These are phyloP conservation scores for Galerina sulciceps DNA, from an alignment of 768 basidiomycete species.

Conservation along the genomic window DNA sequence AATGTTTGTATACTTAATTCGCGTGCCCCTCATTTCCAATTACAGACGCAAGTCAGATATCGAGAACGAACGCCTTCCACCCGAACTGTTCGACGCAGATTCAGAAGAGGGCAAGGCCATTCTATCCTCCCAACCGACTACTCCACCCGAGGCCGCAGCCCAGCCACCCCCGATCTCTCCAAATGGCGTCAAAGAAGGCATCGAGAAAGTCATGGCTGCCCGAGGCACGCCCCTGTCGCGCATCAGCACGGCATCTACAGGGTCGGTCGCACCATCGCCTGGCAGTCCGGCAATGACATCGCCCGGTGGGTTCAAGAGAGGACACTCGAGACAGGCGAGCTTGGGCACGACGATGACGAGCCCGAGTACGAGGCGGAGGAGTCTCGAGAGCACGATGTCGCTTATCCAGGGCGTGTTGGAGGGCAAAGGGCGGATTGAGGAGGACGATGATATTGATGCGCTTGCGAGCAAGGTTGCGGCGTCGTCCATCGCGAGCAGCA, in stretches of 20 bases:
- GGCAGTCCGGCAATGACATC: conserved; percentile 47
- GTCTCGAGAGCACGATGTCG: conserved; percentile 93
- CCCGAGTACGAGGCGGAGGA: conserved; percentile 89
- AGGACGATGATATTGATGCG: conserved; percentile 42
- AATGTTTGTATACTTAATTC: background rate
- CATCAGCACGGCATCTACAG: conserved; percentile 34
- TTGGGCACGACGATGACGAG: conserved; percentile 95
- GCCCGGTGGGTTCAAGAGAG: conserved; percentile 62
- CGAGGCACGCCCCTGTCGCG: conserved; percentile 29
- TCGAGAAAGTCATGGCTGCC: conserved; percentile 43
- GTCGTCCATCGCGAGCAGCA: conserved; percentile 27
- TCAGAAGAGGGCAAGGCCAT: conserved; percentile 74
- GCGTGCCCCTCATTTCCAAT: background rate
- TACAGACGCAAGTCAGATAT: conserved; percentile 93
- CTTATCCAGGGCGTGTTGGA: conserved; percentile 94
- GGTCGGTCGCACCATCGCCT: conserved; percentile 36
- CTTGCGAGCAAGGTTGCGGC: conserved; percentile 39
- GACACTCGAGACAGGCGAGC: conserved; percentile 79
- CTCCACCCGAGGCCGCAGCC: conserved; percentile 52
- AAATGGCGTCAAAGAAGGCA: conserved; percentile 47
- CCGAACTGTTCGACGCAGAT: conserved; percentile 86
- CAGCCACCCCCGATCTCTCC: conserved; percentile 45
- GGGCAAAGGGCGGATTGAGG: conserved; percentile 51
- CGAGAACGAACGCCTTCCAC: conserved; percentile 98
- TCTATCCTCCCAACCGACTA: conserved; percentile 55